Conservation (phyloP, 768 basidiomycete genomes). For the Macrolepiota albuminosa region DNA sequence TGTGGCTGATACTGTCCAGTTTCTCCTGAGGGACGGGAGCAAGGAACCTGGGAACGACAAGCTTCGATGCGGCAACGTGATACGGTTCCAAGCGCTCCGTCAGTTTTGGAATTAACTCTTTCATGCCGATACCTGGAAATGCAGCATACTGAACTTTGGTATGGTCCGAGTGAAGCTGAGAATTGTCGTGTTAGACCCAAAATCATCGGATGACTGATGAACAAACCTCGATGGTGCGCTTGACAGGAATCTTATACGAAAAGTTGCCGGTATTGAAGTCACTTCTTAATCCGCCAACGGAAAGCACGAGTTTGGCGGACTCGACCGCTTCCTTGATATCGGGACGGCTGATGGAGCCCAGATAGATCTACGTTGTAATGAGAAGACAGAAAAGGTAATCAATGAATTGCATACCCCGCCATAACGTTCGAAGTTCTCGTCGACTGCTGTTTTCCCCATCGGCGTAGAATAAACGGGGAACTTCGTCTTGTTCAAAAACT, state of each 20-base stretch:
- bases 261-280: slow-evolving; percentile 92
- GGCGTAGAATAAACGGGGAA: slow-evolving; percentile 74
- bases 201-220: neutral
- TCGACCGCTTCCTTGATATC: slow-evolving; percentile 70
- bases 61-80: slow-evolving; percentile 31
- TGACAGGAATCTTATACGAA: slow-evolving; percentile 62
- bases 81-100: slow-evolving; percentile 46
- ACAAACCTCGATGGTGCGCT: slow-evolving; percentile 58
- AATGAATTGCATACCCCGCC: slow-evolving; percentile 58
- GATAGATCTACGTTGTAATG: slow-evolving; percentile 52
- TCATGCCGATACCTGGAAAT: slow-evolving; percentile 71
- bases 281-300: slow-evolving; percentile 62
- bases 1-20: slow-evolving; percentile 59
- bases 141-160: slow-evolving; percentile 60
- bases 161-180: slow-evolving; percentile 71
- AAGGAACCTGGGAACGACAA: slow-evolving; percentile 42
- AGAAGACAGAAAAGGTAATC: neutral
- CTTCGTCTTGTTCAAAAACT: slow-evolving; percentile 58
- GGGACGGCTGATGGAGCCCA: slow-evolving; percentile 66
- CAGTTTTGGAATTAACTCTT: slow-evolving; percentile 68
- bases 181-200: neutral
- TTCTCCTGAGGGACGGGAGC: slow-evolving; percentile 46
- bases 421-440: slow-evolving; percentile 66
- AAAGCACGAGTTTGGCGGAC: slow-evolving; percentile 67
- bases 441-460: slow-evolving; percentile 79